These are phyloP conservation scores for Periconia macrospinosa DNA, from an alignment of 2,329 filamentous ascomycete species.

Conservation along the genomic window DNA sequence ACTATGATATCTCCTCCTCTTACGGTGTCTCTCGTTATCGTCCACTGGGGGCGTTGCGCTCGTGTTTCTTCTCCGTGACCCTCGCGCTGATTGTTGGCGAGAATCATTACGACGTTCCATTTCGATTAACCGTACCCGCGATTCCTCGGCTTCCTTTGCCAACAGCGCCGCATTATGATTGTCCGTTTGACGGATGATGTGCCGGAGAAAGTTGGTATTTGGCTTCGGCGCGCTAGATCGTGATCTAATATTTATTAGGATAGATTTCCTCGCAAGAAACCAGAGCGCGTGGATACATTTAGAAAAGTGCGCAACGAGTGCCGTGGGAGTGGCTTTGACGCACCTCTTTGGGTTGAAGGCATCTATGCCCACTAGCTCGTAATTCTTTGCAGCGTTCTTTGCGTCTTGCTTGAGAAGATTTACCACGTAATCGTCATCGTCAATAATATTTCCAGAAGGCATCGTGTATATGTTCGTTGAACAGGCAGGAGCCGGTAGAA, in stretches of 20 bases:
- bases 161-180: constrained; percentile 85
- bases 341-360: constrained; percentile 63
- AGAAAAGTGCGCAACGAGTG: constrained; percentile 3
- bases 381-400: constrained; percentile 70
- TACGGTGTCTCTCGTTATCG: constrained; percentile 17
- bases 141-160: constrained; percentile 81
- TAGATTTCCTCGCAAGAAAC: constrained; percentile 1
- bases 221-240: constrained; percentile 74
- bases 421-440: constrained; percentile 77
- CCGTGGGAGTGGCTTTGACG: constrained; percentile 14
- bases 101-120: constrained; percentile 26
- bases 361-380: constrained; percentile 73
- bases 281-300: constrained; percentile 9
- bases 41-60: constrained; percentile 23
- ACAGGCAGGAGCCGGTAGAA: neutral
- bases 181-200: constrained; percentile 86
- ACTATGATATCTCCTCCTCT: constrained; percentile 20
- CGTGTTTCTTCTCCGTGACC: constrained; percentile 17
- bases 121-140: constrained; percentile 67
- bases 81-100: constrained; percentile 9
- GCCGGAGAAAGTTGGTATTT: constrained; percentile 85
- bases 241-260: constrained; percentile 51
- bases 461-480: constrained; percentile 13
- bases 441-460: constrained; percentile 19
- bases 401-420: constrained; percentile 80